phyloP scores from a whole-genome alignment of 2,329 filamentous ascomycete genomes.

The Aspergillus nomiae region DNA sequence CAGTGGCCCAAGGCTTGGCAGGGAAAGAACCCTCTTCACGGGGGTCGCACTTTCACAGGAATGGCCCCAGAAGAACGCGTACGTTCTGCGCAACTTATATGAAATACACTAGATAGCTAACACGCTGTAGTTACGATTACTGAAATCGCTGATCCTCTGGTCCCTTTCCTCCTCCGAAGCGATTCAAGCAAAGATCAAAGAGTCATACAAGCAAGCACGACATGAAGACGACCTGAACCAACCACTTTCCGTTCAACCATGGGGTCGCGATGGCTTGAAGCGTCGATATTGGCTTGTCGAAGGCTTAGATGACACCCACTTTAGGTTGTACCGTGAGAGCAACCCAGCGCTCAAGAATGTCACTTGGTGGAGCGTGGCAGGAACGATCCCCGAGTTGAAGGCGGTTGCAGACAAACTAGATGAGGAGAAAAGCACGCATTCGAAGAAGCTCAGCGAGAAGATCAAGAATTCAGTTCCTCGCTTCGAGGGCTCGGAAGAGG shows the following conservation, averaged over 20 bases:
- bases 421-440: constrained; percentile 78
- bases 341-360: constrained; percentile 75
- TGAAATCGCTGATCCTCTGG: constrained; percentile 86
- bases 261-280: constrained; percentile 88
- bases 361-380: constrained; percentile 92
- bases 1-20: constrained; percentile 91
- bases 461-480: constrained; percentile 80
- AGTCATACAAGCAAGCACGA: constrained; percentile 84
- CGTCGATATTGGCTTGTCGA: constrained; percentile 92
- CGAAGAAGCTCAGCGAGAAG: constrained; percentile 73
- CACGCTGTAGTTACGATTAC: constrained; percentile 68
- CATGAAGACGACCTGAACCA: constrained; percentile 80
- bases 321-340: constrained; percentile 91
- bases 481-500: constrained; percentile 91
- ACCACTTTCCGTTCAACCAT: constrained; percentile 83
- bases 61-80: constrained; percentile 84
- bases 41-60: constrained; percentile 75
- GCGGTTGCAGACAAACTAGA: constrained; percentile 74
- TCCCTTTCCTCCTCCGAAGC: constrained; percentile 83
- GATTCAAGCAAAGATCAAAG: constrained; percentile 77
- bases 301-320: constrained; percentile 89
- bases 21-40: constrained; percentile 77
- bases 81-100: constrained; percentile 34
- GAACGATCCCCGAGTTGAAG: constrained; percentile 83
- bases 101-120: constrained; percentile 12